A percentile compares a stretch with the other conserved stretches of the same genome.
phyloP scores from a whole-genome alignment of 2,329 filamentous ascomycete species.

The Trichoderma brevicompactum region DNA sequence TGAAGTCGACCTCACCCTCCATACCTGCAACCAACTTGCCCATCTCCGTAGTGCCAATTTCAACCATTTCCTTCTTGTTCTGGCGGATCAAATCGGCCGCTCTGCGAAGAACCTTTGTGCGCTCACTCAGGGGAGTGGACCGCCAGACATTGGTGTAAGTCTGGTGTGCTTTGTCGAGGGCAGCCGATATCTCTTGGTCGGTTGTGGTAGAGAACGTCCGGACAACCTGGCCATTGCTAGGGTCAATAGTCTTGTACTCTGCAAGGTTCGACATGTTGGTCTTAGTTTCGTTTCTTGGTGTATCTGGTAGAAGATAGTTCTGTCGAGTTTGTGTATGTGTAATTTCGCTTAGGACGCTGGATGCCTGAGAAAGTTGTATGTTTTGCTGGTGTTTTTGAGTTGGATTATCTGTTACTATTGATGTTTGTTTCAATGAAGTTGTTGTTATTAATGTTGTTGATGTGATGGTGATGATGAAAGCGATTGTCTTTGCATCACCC shows the following conservation, averaged over 20 bases:
- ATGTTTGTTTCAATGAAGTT: too few species aligned
- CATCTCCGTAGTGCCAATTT: slow-evolving; percentile 15
- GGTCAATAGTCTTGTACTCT: slow-evolving; percentile 13
- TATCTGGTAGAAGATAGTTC: not conserved
- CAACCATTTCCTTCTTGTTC: slow-evolving; percentile 11
- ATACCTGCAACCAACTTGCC: slow-evolving; percentile 5
- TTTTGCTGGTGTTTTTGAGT: not conserved
- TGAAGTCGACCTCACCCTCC: not conserved
- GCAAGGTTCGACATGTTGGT: not conserved
- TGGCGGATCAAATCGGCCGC: slow-evolving; percentile 10
- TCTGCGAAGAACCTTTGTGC: slow-evolving; percentile 5
- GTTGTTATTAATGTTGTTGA: too few species aligned
- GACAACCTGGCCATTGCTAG: slow-evolving; percentile 4
- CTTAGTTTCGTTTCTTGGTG: too few species aligned
- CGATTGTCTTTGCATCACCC: too few species aligned
- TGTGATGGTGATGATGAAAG: too few species aligned
- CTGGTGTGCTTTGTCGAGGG: slow-evolving; percentile 15
- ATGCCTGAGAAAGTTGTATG: not conserved
- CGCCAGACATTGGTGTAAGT: slow-evolving; percentile 17
- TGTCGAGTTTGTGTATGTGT: not conserved
- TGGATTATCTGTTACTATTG: too few species aligned
- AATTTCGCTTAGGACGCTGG: not conserved
- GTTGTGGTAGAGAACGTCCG: slow-evolving; percentile 1
- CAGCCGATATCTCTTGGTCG: slow-evolving; percentile 4
- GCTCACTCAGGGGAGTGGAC: not conserved